Percentiles rank a stretch among this genome's conserved stretches.
These are phyloP conservation scores for Sclerotinia trifoliorum DNA, from an alignment of 2,329 filamentous ascomycete species.

Conservation along the genomic window DNA sequence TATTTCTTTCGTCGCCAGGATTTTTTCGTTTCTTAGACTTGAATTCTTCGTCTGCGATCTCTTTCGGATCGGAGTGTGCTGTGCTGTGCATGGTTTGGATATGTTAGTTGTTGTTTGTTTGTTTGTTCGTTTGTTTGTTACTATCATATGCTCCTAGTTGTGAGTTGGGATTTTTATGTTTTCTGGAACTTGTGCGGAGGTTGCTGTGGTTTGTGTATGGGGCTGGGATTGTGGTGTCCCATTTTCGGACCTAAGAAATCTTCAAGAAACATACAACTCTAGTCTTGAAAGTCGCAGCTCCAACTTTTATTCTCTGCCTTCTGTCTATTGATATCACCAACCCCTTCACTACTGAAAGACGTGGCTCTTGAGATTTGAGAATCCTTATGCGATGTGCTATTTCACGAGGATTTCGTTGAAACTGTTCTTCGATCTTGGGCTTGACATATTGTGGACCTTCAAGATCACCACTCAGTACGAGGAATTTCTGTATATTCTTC, in stretches of 20 bases:
- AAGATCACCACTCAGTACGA: constrained; percentile 48
- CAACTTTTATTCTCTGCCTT: constrained; percentile 48
- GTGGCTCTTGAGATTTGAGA: constrained; percentile 50
- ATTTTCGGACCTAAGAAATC: constrained; percentile 33
- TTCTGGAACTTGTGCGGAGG: constrained; percentile 43
- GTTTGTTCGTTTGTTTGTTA: not conserved
- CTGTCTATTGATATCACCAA: constrained; percentile 52
- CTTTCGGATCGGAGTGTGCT: constrained; percentile 45
- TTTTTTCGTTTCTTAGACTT: constrained; percentile 41
- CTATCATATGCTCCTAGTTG: not conserved
- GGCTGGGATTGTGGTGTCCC: constrained; percentile 44
- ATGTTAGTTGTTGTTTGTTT: constrained; percentile 44
- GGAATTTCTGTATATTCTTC: constrained; percentile 39
- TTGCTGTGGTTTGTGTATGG: constrained; percentile 43
- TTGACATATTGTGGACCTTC: constrained; percentile 49
- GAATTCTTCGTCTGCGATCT: constrained; percentile 44
- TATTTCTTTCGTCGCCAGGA: constrained; percentile 41
- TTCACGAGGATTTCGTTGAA: constrained; percentile 41
- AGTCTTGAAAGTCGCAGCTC: constrained; percentile 45
- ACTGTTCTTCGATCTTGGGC: constrained; percentile 44
- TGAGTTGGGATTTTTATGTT: constrained; percentile 38
- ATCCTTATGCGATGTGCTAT: constrained; percentile 43
- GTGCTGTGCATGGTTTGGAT: constrained; percentile 44
- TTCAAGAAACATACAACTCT: constrained; percentile 36
- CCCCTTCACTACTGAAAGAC: constrained; percentile 55